A percentile compares a stretch with the other conserved stretches of the same genome.
Evolutionary conservation across 2,329 filamentous ascomycete species (phyloP).

Genomic region (Clonostachys byssicola): DNA sequence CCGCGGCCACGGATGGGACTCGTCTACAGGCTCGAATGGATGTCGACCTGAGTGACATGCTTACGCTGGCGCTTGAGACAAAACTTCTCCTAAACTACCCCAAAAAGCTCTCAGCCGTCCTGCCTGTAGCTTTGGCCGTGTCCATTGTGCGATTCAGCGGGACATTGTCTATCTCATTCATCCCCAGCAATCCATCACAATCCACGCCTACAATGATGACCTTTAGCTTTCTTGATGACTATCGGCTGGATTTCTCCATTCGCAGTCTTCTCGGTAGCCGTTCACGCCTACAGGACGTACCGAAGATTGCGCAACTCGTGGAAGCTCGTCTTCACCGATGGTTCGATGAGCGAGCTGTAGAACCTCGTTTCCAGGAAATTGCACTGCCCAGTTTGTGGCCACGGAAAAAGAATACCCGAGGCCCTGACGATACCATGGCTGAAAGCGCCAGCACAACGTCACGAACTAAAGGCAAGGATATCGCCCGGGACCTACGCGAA

Average conservation of each 20-base stretch:
- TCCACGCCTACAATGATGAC: conserved; percentile 82
- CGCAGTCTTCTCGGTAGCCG: conserved; percentile 75
- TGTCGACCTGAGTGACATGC: conserved; percentile 92
- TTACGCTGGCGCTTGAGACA: conserved; percentile 91
- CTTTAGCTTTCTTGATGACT: conserved; percentile 91
- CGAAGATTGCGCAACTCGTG: conserved; percentile 82
- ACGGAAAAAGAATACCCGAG: conserved; percentile 76
- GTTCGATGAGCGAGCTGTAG: conserved; percentile 85
- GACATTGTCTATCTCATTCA: conserved; percentile 88
- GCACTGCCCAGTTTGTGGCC: conserved; percentile 81
- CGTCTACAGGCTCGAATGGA: conserved; percentile 93
- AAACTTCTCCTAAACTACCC: conserved; percentile 94
- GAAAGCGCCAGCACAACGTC: conserved; percentile 43
- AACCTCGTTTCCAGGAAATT: conserved; percentile 84
- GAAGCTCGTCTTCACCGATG: conserved; percentile 77
- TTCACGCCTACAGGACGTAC: conserved; percentile 78
- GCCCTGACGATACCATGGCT: conserved; percentile 56
- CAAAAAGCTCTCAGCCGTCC: conserved; percentile 79
- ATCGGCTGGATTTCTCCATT: conserved; percentile 78
- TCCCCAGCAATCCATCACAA: conserved; percentile 67
- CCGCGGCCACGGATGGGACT: conserved; percentile 58
- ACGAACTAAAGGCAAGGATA: conserved; percentile 49
- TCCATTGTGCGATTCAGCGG: conserved; percentile 93
- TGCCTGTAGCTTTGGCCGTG: conserved; percentile 88
- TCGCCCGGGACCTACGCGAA: conserved; percentile 43